Conservation (phyloP, 257 asterid species). For the Forsythia suspensa region DNA sequence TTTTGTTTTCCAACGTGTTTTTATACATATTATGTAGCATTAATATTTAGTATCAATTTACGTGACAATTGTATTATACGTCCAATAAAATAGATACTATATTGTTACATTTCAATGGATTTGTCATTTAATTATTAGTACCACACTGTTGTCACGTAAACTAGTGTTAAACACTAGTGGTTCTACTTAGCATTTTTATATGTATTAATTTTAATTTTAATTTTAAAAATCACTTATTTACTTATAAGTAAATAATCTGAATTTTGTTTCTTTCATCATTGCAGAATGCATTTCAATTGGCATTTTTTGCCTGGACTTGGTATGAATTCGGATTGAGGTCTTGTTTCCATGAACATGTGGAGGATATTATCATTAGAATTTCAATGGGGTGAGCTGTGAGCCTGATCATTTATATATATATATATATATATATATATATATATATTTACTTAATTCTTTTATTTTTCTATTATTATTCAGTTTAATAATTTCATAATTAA, state of each 20-base stretch:
- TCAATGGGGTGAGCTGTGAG: conserved; percentile 69
- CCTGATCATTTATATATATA: background rate
- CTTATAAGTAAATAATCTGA: background rate
- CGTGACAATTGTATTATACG: too few relatives aligned
- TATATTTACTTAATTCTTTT: too few relatives aligned
- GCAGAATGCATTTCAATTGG: conserved; percentile 95
- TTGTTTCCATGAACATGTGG: conserved; percentile 76
- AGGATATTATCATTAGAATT: conserved; percentile 71
- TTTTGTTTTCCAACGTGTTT: background rate
- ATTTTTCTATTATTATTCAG: background rate
- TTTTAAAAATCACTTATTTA: background rate
- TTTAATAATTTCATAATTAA: background rate
- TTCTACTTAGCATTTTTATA: background rate
- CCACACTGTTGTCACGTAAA: too few relatives aligned
- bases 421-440: too few relatives aligned
- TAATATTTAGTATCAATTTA: too few relatives aligned
- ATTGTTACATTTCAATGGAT: too few relatives aligned
- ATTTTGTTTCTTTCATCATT: background rate
- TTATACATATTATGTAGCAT: too few relatives aligned
- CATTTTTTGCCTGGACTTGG: conserved; percentile 97
- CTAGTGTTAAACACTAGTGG: too few relatives aligned
- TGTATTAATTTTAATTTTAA: too few relatives aligned
- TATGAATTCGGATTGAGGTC: conserved; percentile 73
- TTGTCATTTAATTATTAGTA: too few relatives aligned
- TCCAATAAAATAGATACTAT: too few relatives aligned